Conservation (phyloP, 202 grass and related monocot species). For the Setaria italica region DNA sequence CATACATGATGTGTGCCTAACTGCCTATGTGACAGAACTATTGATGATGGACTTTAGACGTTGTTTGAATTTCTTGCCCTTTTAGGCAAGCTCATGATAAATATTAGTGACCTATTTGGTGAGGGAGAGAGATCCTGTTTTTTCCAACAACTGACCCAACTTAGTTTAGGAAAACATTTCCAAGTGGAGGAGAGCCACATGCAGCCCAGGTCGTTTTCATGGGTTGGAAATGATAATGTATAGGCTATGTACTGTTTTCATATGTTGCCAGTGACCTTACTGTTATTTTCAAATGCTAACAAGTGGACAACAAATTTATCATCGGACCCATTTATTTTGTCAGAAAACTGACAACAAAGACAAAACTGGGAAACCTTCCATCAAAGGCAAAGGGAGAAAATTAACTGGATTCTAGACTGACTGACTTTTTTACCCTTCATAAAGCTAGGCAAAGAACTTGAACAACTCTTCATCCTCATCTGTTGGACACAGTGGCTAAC, state of each 20-base stretch:
- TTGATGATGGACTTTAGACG: constrained; percentile 15
- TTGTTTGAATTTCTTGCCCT: constrained; percentile 27
- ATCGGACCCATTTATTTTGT: background rate
- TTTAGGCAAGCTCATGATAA: constrained; percentile 36
- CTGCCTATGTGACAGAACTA: constrained; percentile 12
- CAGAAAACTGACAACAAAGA: background rate
- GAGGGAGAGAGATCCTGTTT: background rate
- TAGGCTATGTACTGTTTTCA: constrained; percentile 13
- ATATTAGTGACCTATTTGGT: constrained; percentile 30
- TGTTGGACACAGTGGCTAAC: constrained; percentile 5
- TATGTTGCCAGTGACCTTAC: background rate
- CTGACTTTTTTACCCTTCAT: constrained; percentile 16
- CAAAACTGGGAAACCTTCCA: background rate
- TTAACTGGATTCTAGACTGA: background rate
- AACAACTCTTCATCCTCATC: background rate
- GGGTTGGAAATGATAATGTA: constrained; percentile 1
- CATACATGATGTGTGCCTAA: constrained; percentile 2
- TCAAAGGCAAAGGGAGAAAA: background rate
- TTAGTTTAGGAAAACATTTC: constrained; percentile 7
- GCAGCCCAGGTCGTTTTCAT: constrained; percentile 28
- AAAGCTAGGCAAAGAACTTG: background rate
- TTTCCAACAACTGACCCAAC: background rate
- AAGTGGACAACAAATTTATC: background rate
- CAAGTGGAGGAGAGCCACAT: constrained; percentile 29
- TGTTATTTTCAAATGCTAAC: constrained; percentile 35